Base-by-base conservation (phyloP, 768 basidiomycete species). In the Artomyces pyxidatus region DNA sequence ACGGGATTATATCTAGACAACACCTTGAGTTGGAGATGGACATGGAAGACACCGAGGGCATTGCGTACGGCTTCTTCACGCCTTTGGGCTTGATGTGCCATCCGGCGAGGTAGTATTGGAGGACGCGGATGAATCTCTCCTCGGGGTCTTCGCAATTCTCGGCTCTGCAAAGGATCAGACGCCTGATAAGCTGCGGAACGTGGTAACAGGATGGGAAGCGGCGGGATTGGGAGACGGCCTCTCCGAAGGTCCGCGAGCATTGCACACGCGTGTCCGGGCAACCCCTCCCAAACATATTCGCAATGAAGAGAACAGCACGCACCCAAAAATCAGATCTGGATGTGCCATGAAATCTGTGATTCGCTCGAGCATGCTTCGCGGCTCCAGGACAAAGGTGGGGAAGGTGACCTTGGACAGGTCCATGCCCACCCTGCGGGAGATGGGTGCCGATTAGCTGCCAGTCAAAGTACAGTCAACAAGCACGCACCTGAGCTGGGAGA, bases 41-140 rank as follows among this genome's bases (percentile, higher is more conserved):
- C 49, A 50, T 40, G 38, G 39, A 42, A 46, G n/a, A n/a, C n/a
- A 44, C 48, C 47, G 42, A 39, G 28, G 46, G n/a, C n/a, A 22
- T 22, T 17, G 72, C 87, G 68, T 60, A 93, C 81, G 95, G 95
- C 70, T 99, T 99, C 85, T 99, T 99, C 52, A 98, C 96, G 46
- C 93, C 96, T 70, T 88, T 94, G 57, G 96, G 94, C 68, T 97
- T 97, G 71, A 97, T 94, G 68, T 98, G 96, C 96, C 96, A 99
- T 21, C 96, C 96, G n/a, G 89, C 85, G 41, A 99, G 83, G 64
- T 97, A 99, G 65, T 94, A 96, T 54, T 88, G 85, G 28, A 97
- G 74, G 1, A 98, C 91, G 43, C 82, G 78, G 54, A 95, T 76
- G 65, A 97, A 97, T 38, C 96, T 74, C 62, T 95, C 93, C 64